Evolutionary conservation across 2,329 filamentous ascomycete species (phyloP).

Genomic region (Scopulariopsis brevicaulis): DNA sequence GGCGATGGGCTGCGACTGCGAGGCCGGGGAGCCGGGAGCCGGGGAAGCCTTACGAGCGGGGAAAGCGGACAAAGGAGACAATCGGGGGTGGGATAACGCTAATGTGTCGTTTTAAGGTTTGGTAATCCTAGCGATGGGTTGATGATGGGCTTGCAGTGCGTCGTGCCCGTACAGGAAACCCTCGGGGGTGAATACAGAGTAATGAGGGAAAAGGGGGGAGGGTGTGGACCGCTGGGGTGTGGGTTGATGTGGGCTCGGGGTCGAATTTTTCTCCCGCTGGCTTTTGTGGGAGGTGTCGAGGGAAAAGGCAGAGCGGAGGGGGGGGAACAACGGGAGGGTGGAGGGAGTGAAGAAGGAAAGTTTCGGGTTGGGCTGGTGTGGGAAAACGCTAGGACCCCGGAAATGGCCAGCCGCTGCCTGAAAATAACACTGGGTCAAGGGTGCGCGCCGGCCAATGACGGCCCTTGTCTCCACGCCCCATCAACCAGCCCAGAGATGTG

Average conservation of each 20-base stretch:
- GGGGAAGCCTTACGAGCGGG: conserved; percentile 1
- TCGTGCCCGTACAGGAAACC: conserved; percentile 6
- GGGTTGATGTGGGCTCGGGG: conserved; percentile 6
- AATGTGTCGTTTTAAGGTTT: conserved; percentile 5
- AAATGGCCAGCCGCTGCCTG: conserved; percentile 3
- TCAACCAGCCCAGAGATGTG: background rate
- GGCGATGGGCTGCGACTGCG: background rate
- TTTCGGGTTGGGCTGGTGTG: conserved; percentile 5
- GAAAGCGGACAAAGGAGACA: background rate
- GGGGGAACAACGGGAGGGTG: conserved; percentile 5
- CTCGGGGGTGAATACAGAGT: conserved; percentile 7
- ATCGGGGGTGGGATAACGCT: background rate
- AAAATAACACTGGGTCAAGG: conserved; percentile 2
- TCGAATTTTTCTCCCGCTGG: conserved; percentile 2
- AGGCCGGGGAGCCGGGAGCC: background rate
- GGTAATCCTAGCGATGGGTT: conserved; percentile 5
- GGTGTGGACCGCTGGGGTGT: conserved; percentile 7
- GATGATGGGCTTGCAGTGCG: conserved; percentile 6
- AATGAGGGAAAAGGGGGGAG: conserved; percentile 5
- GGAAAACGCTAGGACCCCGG: conserved; percentile 4
- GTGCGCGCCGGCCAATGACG: background rate
- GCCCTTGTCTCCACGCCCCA: background rate
- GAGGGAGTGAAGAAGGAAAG: conserved; percentile 6
- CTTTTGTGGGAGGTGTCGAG: conserved; percentile 4
- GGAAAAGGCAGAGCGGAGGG: background rate